phyloP scores from a whole-genome alignment of 148 eudicot genomes.

The Heliamphora exappendiculata region DNA sequence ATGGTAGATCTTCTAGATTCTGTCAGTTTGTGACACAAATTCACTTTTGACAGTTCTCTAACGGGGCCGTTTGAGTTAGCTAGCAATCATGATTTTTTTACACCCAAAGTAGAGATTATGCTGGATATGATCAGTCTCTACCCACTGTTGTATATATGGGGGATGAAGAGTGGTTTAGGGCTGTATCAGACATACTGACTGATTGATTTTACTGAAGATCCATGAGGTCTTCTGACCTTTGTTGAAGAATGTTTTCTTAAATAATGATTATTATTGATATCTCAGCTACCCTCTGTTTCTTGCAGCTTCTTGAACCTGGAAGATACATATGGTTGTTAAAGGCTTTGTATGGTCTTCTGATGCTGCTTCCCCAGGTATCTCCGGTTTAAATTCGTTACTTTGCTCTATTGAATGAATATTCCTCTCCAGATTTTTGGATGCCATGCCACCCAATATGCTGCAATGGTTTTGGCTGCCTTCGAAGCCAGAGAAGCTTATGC shows the following conservation, averaged over 20 bases:
- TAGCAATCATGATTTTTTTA: neutral
- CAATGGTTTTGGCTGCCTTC: neutral
- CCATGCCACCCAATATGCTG: neutral
- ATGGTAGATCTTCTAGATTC: no score
- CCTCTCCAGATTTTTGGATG: neutral
- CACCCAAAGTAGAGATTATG: no score
- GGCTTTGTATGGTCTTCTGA: conserved; percentile 89
- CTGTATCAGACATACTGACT: neutral
- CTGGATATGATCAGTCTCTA: no score
- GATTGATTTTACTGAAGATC: no score
- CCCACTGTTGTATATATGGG: neutral
- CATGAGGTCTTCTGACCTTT: neutral
- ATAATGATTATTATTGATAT: neutral
- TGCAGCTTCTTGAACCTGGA: conserved; percentile 98
- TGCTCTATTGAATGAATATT: conserved; percentile 7
- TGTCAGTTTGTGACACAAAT: no score
- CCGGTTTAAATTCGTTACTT: no score
- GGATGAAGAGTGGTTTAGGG: neutral
- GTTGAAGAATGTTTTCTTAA: neutral
- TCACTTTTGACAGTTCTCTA: no score
- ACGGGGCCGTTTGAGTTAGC: no score
- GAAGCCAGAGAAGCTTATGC: neutral
- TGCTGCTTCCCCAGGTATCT: conserved; percentile 95
- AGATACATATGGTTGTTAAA: conserved; percentile 78
- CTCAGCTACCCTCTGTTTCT: conserved; percentile 10